These are phyloP conservation scores for Huiozyma naganishii DNA, from an alignment of 805 yeast genomes.

Conservation along the genomic window DNA sequence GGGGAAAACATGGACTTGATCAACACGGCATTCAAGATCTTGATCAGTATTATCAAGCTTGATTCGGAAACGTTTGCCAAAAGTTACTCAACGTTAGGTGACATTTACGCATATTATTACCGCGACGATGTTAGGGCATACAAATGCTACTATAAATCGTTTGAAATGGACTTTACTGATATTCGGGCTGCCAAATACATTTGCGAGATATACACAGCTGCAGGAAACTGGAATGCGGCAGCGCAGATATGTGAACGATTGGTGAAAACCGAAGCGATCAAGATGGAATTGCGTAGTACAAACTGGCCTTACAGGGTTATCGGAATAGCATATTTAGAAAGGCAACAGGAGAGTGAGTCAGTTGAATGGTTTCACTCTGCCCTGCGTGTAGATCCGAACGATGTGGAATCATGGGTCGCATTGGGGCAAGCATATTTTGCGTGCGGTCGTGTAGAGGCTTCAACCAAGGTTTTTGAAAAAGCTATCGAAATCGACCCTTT, in stretches of 20 bases:
- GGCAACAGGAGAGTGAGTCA: conserved; percentile 64
- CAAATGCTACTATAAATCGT: conserved; percentile 81
- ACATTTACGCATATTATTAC: conserved; percentile 49
- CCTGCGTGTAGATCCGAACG: conserved; percentile 53
- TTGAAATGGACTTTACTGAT: conserved; percentile 75
- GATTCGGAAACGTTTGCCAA: conserved; percentile 59
- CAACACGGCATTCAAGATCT: conserved; percentile 43
- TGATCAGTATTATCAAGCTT: conserved; percentile 53
- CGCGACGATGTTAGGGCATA: conserved; percentile 59
- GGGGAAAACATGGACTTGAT: conserved; percentile 19
- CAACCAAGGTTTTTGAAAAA: conserved; percentile 66
- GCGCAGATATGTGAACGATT: conserved; percentile 60
- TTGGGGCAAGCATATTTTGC: conserved; percentile 90
- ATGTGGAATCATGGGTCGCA: conserved; percentile 82
- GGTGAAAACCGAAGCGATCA: conserved; percentile 51
- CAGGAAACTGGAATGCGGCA: conserved; percentile 76
- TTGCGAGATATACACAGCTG: conserved; percentile 55
- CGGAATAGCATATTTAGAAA: conserved; percentile 67
- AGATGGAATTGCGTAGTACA: conserved; percentile 34
- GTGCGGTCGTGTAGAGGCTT: conserved; percentile 81
- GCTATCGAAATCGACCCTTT: conserved; percentile 44
- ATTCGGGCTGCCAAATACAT: conserved; percentile 62
- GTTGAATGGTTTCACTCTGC: conserved; percentile 86
- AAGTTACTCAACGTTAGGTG: conserved; percentile 73
- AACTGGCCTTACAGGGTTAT: conserved; percentile 87